Conservation (phyloP, 176 grass and related monocot genomes). For the Panicum miliaceum region DNA sequence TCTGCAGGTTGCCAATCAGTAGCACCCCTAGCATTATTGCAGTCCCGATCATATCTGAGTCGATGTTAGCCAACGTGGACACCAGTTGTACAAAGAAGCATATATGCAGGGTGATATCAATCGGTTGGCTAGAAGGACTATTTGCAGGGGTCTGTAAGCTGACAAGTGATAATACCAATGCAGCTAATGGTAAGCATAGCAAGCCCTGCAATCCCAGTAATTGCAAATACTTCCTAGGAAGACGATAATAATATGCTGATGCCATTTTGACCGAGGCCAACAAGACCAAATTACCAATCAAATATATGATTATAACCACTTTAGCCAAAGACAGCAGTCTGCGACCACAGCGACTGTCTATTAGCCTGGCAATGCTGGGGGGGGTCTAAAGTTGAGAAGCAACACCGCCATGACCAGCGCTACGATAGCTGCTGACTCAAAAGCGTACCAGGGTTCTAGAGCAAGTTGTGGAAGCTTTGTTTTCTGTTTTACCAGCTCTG, state of each 20-base stretch:
- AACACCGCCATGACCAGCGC: background rate
- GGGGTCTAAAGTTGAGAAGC: background rate
- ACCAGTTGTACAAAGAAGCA: background rate
- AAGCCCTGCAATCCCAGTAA: no score
- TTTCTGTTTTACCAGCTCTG: background rate
- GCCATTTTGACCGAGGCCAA: background rate
- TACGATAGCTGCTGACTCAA: background rate
- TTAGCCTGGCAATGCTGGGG: background rate
- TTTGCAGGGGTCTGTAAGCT: background rate
- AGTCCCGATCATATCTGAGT: no score
- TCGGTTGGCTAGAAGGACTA: background rate
- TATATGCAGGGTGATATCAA: background rate
- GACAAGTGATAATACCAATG: background rate
- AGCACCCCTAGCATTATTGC: background rate
- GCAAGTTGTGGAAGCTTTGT: background rate
- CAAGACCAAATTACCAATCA: background rate
- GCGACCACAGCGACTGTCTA: background rate
- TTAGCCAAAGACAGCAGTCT: background rate
- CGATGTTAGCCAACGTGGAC: background rate
- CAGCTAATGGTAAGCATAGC: background rate
- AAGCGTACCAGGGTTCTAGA: background rate
- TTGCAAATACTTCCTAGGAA: no score
- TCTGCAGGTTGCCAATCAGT: conserved; percentile 9
- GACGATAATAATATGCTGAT: no score
- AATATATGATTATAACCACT: background rate